Evolutionary conservation across 306 rosid species (phyloP).

Genomic region (Sophora flavescens): DNA sequence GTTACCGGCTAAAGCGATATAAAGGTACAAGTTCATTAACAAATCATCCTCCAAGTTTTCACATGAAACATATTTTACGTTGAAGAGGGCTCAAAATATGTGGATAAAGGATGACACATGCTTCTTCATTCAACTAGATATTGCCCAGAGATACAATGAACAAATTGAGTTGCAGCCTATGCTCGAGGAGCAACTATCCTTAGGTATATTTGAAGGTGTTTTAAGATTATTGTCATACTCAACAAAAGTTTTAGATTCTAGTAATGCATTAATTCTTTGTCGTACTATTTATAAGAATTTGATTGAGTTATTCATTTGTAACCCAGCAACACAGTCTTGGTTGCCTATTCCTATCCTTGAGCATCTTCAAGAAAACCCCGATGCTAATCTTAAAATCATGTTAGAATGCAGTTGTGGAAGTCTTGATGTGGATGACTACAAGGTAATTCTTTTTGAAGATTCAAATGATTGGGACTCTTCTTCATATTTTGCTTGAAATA

Average conservation of each 20-base stretch:
- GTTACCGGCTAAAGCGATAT: neutral
- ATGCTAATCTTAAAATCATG: neutral
- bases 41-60: neutral
- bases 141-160: neutral
- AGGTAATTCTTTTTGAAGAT: neutral
- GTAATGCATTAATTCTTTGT: conserved; percentile 30
- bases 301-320: neutral
- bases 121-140: neutral
- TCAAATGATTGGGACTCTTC: neutral
- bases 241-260: neutral
- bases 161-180: neutral
- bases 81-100: conserved; percentile 18
- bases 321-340: neutral
- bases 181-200: neutral
- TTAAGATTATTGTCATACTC: neutral
- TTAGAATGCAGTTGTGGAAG: neutral
- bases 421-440: neutral
- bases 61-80: neutral
- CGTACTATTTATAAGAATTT: neutral
- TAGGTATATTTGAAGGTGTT: neutral
- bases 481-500: neutral
- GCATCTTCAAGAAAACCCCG: neutral
- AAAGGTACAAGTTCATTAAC: neutral
- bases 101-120: neutral
- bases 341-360: neutral